Evolutionary conservation across 2,329 filamentous ascomycete species (phyloP), one percentile per base, ranked within the genome.

Genomic region (Diatrype stigma): DNA sequence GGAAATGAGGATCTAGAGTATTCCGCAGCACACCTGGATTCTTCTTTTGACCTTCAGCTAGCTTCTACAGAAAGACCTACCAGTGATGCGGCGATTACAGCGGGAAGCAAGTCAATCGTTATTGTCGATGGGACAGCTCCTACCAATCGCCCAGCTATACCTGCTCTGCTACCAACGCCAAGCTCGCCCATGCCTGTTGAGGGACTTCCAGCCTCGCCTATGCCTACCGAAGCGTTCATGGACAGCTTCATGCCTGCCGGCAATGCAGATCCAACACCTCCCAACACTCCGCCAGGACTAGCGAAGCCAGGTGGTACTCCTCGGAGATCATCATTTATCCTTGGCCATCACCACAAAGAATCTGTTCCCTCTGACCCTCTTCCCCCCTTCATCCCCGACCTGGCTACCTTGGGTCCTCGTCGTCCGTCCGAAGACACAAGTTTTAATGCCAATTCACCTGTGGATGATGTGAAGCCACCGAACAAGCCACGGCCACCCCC

Each of bases 71-170:
- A 52, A 52, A 69, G 78, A 42, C 76, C 78, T 1, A 59, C 66
- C 12, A 82, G 79, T 55, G 79, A 83, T 53, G 73, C 74, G 58
- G 80, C 70, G 6, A 81, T 93, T 42, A 94, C 90, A 0, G 77
- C 78, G 11, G 89, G 90, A n/a, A 96, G 90, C 74, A 87, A 92
- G 63, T 96, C 90, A 0, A 95, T 96, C 57, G 79, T 96, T 50
- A 95, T 96, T 62, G 84, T 96, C 34, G 89, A 95, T 52, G 83
- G 82, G 30, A 86, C 85, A 0, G 59, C 78, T 16, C 71, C 76
- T 0, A 70, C 73, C 5, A 71, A 81, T 8, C 66, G 77, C n/a
- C 69, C 76, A 1, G 58, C 72, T 10, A 80, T 84, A 78, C 74
- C 78, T 8, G 79, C 75, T 8, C 73, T 73, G 32, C 62, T 79